Evolutionary conservation across 768 basidiomycete genomes (phyloP), one percentile per base, ranked within the genome.

Genomic region (Russula brevipes): DNA sequence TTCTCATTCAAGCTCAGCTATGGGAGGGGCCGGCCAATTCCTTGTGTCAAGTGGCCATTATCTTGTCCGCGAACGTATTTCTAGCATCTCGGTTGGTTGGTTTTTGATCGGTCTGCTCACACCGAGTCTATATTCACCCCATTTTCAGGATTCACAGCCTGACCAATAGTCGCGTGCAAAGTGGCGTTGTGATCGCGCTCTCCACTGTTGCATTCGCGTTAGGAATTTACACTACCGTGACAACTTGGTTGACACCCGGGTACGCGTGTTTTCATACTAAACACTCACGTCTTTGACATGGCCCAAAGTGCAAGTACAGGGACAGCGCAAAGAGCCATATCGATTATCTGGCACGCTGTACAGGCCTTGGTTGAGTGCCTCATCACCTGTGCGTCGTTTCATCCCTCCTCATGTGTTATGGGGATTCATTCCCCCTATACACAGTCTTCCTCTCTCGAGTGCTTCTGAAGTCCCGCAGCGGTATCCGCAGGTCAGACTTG

Each of bases 401-500:
- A n/a, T 38, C 4, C 31, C 52, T 33, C n/a, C 5, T 33, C 5
- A 12, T 5, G 6, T 39, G 5, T 33, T 44, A 14, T 19, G 8
- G 10, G 47, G n/a, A 19, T 8, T 35, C 33, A 52, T 33, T 51
- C n/a, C 3, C 16, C n/a, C 19, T 8, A 30, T 2, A 10, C 31
- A 6, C 24, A 59, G 58, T 44, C 44, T 41, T 52, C 14, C 58
- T 59, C 12, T 6, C 7, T 12, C 58, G 58, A 1, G 50, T 19
- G 30, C 50, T 59, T 44, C n/a, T 59, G n/a, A 52, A 44, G 19
- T 12, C 58, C 16, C 58, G 58, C 2, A 59, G 58, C 7, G 58
- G 58, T 3, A 4, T 52, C 4, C 11, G 8, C 31, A 17, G 12
- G 12, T 52, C 58, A 11, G 50, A 59, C 58, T 9, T 1, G 35